Percentiles rank a stretch among this genome's conserved stretches.
Conservation (phyloP, 768 basidiomycete species). For the Boletus barrowsii region DNA sequence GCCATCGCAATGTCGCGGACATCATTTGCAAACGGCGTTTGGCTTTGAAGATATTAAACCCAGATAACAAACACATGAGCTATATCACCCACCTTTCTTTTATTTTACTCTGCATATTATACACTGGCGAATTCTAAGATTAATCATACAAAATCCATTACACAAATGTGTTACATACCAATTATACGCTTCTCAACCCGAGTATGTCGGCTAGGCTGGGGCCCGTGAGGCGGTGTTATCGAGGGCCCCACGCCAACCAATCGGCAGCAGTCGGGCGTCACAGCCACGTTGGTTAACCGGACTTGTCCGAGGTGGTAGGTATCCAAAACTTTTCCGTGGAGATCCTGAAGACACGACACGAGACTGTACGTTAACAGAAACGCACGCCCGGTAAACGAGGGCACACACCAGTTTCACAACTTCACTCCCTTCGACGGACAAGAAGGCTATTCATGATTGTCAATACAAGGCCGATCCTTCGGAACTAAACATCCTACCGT, state of each 20-base stretch:
- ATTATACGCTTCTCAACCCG: constrained; percentile 53
- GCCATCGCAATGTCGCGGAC: constrained; percentile 52
- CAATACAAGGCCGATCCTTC: constrained; percentile 9
- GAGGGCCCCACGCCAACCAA: constrained; percentile 51
- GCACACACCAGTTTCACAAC: constrained; percentile 44
- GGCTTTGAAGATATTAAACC: constrained; percentile 33
- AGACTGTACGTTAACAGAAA: constrained; percentile 15
- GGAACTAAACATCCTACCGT: constrained; percentile 32
- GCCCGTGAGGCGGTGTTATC: constrained; percentile 38
- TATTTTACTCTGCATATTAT: constrained; percentile 42
- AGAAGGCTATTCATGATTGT: constrained; percentile 38
- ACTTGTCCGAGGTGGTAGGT: constrained; percentile 44
- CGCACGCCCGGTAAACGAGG: constrained; percentile 2
- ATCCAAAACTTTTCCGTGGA: constrained; percentile 44
- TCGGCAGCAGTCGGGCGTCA: constrained; percentile 45
- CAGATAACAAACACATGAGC: neutral
- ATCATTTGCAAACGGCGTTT: constrained; percentile 54
- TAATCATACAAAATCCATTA: neutral
- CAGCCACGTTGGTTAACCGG: constrained; percentile 47
- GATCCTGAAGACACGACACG: constrained; percentile 33
- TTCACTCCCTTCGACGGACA: constrained; percentile 49
- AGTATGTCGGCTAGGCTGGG: constrained; percentile 47
- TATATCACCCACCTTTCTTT: constrained; percentile 41
- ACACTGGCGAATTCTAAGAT: constrained; percentile 33
- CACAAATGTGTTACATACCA: constrained; percentile 31